Base-by-base conservation (phyloP, 345 rosid species). In the Bruguiera gymnorhiza region DNA sequence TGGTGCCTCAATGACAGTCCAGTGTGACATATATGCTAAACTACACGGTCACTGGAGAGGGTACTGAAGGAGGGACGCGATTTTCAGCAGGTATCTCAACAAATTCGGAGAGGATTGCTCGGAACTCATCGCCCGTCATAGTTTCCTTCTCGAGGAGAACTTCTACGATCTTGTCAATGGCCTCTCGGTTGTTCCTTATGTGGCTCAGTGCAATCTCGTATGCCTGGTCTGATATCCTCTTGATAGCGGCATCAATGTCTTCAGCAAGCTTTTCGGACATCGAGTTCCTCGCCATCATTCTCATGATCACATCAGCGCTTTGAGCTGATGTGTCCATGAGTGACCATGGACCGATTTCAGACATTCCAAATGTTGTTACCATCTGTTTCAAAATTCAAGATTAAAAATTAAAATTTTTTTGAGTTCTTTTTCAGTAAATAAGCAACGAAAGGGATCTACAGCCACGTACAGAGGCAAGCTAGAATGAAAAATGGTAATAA, bases 231-330 rank as follows among this genome's bases (percentile, higher is more conserved):
- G 99, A 87, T 70, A 95, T 1, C 67, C 78, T 88, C 93, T 92
- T 92, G 62, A 88, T 76, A 0, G 97, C 97, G 0, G 82, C 5
- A 63, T 95, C 99, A 26, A 92, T 92, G 77, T 95, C 99, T 75
- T 87, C 97, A 0, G 99, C 99, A 1, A 95, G 99, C 84, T 73
- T 95, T 68, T 95, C 99, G 0, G 99, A 95, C 99, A 95, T 92
- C 23, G 97, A 95, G 73, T 95, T 95, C 51, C 97, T 92, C 4
- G 99, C 97, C 99, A 95, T 95, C 97, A 95, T 95, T 78, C 99
- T 88, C 99, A 95, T 92, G 67, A 95, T 82, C 11, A 95, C 93
- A 66, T 95, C 99, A 0, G 32, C 82, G 26, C 94, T 90, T 80
- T 92, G 97, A 2, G 85, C 84, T 1, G 92, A 84, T 24, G 86